Evolutionary conservation across 1,139 yeast species (phyloP), one percentile per base, ranked within the genome.

Genomic region (Hyphopichia khmerensis): DNA sequence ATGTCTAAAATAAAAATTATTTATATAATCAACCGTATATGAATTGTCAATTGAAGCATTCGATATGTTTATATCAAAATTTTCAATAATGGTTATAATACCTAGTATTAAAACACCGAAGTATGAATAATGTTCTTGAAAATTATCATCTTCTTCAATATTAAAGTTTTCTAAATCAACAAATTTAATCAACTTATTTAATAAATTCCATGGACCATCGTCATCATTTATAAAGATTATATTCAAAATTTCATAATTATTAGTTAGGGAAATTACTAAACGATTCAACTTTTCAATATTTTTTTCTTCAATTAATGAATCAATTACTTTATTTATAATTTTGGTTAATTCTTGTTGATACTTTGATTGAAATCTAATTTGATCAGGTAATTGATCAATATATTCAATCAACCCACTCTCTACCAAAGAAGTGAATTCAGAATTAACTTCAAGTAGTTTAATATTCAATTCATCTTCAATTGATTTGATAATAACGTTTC

Each of bases 111-210:
- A 62, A 15, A 77, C 67, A 0, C 95, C 91, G 57, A 84, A 80
- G 42, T 84, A 82, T 1, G 87, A 70, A 55, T 82, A 86, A n/a
- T 71, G 60, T 30, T 86, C 93, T 56, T 84, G 93, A 51, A 79
- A 79, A 52, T 82, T 80, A 40, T 77, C 72, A 40, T 75, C 81
- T 17, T 72, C 75, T 35, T 67, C 76, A 23, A 60, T 55, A 36
- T 54, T 58, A 42, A 70, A 71, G 6, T 56, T 46, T 30, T 69
- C 69, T 27, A 47, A 47, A 46, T 74, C 78, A 15, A 72, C 52
- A 43, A 64, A 64, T 26, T 60, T 63, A 3, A 69, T 59, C 33
- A 73, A 47, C 43, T 58, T 62, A 31, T 50, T 46, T 16, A 70
- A 46, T n/a, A 66, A 45, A 2, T 48, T 43, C 30, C 52, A 46